Conservation (phyloP, 352 stramenopile species). For the Phytophthora ramorum region DNA sequence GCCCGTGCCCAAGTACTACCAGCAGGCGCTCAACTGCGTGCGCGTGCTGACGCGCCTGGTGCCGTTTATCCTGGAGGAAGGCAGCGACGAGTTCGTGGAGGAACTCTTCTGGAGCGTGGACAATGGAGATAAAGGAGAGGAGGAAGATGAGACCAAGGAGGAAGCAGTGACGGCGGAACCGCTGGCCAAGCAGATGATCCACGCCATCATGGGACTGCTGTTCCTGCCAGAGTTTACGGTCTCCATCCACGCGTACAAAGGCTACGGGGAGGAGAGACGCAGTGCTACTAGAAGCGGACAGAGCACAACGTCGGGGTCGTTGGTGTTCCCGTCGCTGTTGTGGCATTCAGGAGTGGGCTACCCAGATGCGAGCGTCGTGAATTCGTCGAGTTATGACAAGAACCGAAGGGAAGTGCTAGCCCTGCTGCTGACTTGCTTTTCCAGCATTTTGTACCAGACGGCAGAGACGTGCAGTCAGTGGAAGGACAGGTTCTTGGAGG, state of each 20-base stretch:
- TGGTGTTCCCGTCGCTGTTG: slow-evolving; percentile 81
- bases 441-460: slow-evolving; percentile 96
- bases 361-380: slow-evolving; percentile 75
- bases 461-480: slow-evolving; percentile 93
- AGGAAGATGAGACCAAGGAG: slow-evolving; percentile 54
- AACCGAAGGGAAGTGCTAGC: slow-evolving; percentile 97
- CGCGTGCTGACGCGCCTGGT: slow-evolving; percentile 84
- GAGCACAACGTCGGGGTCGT: slow-evolving; percentile 33
- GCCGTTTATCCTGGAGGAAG: slow-evolving; percentile 87
- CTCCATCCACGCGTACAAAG: slow-evolving; percentile 86
- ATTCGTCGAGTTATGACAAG: slow-evolving; percentile 87
- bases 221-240: slow-evolving; percentile 90
- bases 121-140: slow-evolving; percentile 19
- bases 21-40: slow-evolving; percentile 87
- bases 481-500: slow-evolving; percentile 91
- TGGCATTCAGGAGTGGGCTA: slow-evolving; percentile 86
- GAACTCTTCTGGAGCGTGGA: slow-evolving; percentile 81
- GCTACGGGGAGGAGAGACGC: slow-evolving; percentile 75
- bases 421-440: slow-evolving; percentile 94
- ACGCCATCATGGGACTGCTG: slow-evolving; percentile 87
- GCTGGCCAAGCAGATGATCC: slow-evolving; percentile 79
- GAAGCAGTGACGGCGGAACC: slow-evolving; percentile 34
- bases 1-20: slow-evolving; percentile 89
- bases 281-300: slow-evolving; percentile 64
- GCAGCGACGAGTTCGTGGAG: slow-evolving; percentile 81